phyloP scores from a whole-genome alignment of 75 land plant species.

The Larix kaempferi region DNA sequence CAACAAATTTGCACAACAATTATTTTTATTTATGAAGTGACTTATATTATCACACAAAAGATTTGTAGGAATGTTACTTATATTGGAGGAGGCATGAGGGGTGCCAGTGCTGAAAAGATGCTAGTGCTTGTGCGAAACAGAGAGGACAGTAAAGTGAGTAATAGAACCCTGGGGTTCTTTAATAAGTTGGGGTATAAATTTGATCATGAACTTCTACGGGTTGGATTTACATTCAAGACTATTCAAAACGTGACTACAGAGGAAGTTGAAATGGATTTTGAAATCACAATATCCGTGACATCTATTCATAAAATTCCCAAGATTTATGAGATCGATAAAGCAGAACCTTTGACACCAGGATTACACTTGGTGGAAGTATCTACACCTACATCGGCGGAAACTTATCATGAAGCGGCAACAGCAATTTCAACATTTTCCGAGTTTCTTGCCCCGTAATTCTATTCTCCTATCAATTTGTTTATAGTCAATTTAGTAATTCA shows the following conservation, averaged over 20 bases:
- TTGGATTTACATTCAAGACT: slow-evolving; percentile 28
- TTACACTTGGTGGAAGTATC: slow-evolving; percentile 38
- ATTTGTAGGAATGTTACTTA: slow-evolving; percentile 29
- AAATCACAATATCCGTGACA: slow-evolving; percentile 29
- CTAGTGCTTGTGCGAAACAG: slow-evolving; percentile 33
- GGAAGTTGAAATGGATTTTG: not conserved
- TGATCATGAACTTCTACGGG: slow-evolving; percentile 38
- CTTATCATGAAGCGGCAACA: slow-evolving; percentile 29
- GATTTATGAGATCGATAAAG: slow-evolving; percentile 32
- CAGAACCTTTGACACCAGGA: slow-evolving; percentile 32
- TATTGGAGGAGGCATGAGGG: slow-evolving; percentile 46
- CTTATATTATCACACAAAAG: not conserved
- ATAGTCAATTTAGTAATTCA: not conserved
- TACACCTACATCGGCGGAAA: slow-evolving; percentile 37
- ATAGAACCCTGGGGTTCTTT: slow-evolving; percentile 33
- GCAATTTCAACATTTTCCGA: slow-evolving; percentile 40
- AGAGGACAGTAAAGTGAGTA: slow-evolving; percentile 32
- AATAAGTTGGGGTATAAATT: slow-evolving; percentile 37
- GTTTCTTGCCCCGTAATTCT: slow-evolving; percentile 30
- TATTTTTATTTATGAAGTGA: not conserved
- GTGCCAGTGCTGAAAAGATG: slow-evolving; percentile 41
- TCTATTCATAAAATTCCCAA: slow-evolving; percentile 34
- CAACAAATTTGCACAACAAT: not conserved
- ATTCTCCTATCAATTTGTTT: not conserved
- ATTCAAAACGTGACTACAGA: slow-evolving; percentile 19